Evolutionary conservation across 805 yeast genomes (phyloP).

Genomic region (Kockiozyma suomiensis): DNA sequence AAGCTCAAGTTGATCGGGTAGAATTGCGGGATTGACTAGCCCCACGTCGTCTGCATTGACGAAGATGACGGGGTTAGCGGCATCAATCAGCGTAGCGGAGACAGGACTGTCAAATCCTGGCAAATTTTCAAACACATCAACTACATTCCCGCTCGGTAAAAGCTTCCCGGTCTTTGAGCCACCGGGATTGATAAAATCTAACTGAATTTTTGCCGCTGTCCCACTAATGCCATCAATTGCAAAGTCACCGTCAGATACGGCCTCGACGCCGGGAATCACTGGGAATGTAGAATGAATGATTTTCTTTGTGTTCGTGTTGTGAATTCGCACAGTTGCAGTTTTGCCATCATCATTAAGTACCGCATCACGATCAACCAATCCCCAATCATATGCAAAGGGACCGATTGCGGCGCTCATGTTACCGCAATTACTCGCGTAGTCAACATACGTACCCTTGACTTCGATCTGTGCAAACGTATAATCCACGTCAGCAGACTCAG

Average conservation of each 20-base stretch:
- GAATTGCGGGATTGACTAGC: neutral
- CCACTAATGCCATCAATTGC: constrained; percentile 18
- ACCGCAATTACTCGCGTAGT: constrained; percentile 19
- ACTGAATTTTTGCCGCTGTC: constrained; percentile 14
- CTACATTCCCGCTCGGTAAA: constrained; percentile 6
- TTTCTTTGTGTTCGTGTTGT: constrained; percentile 16
- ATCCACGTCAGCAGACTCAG: constrained; percentile 15
- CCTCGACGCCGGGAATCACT: constrained; percentile 7
- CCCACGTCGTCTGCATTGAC: constrained; percentile 5
- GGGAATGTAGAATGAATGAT: constrained; percentile 15
- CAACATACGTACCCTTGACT: constrained; percentile 10
- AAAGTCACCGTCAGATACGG: constrained; percentile 11
- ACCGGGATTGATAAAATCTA: constrained; percentile 11
- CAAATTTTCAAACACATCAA: constrained; percentile 3
- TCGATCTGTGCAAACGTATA: constrained; percentile 14
- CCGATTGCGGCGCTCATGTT: constrained; percentile 22
- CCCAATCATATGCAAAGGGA: constrained; percentile 15
- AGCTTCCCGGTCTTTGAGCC: constrained; percentile 18
- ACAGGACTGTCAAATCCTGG: constrained; percentile 2
- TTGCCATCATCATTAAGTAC: constrained; percentile 8
- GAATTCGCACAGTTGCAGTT: constrained; percentile 18
- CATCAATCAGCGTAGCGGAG: constrained; percentile 12
- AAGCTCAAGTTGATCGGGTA: constrained; percentile 6
- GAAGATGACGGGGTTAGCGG: constrained; percentile 13
- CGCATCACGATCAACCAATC: neutral